These are phyloP conservation scores for Raffaelea arxii DNA, from an alignment of 2,329 filamentous ascomycete genomes.

Conservation along the genomic window DNA sequence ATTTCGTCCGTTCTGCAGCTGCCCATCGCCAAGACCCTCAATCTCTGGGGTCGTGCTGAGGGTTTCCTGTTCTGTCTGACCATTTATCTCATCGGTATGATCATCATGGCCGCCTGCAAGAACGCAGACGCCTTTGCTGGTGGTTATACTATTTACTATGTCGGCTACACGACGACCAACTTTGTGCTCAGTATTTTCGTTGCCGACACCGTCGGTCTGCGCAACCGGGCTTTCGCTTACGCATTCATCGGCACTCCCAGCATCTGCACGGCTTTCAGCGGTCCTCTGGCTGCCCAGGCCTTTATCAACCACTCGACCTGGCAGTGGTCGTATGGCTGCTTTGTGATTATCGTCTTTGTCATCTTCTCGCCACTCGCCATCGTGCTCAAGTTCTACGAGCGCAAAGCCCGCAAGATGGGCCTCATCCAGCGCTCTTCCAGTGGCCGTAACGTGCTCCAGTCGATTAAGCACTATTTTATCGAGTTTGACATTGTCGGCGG, in stretches of 20 bases:
- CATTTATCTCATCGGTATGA: slow-evolving; percentile 39
- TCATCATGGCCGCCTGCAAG: slow-evolving; percentile 56
- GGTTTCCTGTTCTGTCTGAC: slow-evolving; percentile 45
- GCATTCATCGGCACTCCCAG: slow-evolving; percentile 55
- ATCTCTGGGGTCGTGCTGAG: slow-evolving; percentile 57
- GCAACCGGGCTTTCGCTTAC: slow-evolving; percentile 54
- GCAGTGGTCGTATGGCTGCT: slow-evolving; percentile 22
- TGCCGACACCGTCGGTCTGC: slow-evolving; percentile 54
- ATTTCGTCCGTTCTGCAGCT: slow-evolving; percentile 52
- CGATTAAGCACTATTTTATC: background rate
- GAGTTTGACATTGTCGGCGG: slow-evolving; percentile 29
- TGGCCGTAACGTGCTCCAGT: background rate
- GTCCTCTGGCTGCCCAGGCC: slow-evolving; percentile 42
- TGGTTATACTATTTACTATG: slow-evolving; percentile 54
- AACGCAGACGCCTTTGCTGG: slow-evolving; percentile 52
- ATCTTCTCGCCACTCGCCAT: background rate
- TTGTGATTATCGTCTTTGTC: background rate
- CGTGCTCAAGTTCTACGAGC: slow-evolving; percentile 11
- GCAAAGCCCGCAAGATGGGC: slow-evolving; percentile 7
- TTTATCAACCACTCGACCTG: slow-evolving; percentile 43
- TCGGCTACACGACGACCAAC: slow-evolving; percentile 32
- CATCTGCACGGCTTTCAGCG: slow-evolving; percentile 53
- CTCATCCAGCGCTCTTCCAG: background rate
- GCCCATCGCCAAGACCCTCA: slow-evolving; percentile 55
- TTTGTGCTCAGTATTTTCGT: slow-evolving; percentile 46